Evolutionary conservation across 257 asterid genomes (phyloP).

Genomic region (Nicotiana paniculata): DNA sequence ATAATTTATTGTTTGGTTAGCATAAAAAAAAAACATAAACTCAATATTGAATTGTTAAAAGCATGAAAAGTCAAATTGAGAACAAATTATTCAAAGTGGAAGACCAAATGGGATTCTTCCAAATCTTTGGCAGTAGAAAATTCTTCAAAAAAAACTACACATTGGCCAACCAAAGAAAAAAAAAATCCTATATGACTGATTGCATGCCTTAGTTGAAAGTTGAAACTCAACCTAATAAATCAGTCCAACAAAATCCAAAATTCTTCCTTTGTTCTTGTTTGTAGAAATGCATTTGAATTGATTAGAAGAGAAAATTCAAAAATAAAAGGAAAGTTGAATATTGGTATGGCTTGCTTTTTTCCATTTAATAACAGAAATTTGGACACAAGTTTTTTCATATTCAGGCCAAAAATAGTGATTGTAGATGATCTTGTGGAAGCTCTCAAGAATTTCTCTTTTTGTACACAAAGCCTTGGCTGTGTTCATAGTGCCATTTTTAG

Average conservation of each 20-base stretch:
- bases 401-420: constrained; percentile 46
- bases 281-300: background rate
- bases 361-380: constrained; percentile 50
- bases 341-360: constrained; percentile 50
- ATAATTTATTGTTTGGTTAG: too few relatives aligned
- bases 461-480: constrained; percentile 53
- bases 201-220: background rate
- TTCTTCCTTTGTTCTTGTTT: background rate
- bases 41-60: background rate
- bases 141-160: too few relatives aligned
- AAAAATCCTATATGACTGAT: too few relatives aligned
- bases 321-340: background rate
- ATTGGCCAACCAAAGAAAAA: background rate
- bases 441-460: constrained; percentile 36
- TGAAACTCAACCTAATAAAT: background rate
- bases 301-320: background rate
- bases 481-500: constrained; percentile 49
- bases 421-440: constrained; percentile 40
- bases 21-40: too few relatives aligned
- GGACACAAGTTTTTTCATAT: constrained; percentile 44
- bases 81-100: background rate
- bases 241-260: background rate
- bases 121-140: background rate
- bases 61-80: background rate
- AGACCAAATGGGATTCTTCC: background rate